Evolutionary conservation across 2,329 filamentous ascomycete species (phyloP), one percentile per base, ranked within the genome.

Genomic region (Fusarium sp.): DNA sequence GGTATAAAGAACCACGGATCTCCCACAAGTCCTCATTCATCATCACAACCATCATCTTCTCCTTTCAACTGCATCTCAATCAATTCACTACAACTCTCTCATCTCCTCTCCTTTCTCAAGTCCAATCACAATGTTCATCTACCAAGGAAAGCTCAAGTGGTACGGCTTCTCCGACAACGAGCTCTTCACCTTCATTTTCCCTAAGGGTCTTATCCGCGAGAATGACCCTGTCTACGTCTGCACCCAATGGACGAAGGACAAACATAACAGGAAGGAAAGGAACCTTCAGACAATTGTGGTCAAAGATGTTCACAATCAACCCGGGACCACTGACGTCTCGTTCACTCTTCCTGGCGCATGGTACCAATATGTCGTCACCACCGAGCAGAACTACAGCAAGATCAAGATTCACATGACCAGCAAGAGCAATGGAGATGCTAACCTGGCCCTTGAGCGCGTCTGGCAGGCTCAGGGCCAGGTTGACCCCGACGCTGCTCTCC

Each of bases 341-440:
- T 51, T 51, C 25, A 51, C 0, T 0, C 48, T 51, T 2, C 1
- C 48, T 0, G 48, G 48, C 0, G 0, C 48, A 0, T 8, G 3
- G 2, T 50, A 31, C 13, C 31, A 0, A 11, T 25, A 15, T 31
- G 17, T 0, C 0, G 5, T 51, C 1, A 51, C 48, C 36, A 51
- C 48, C 11, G 21, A 51, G 36, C 48, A 51, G 25, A 51, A 42
- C 15, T 51, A 42, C 6, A 0, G 0, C 25, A 51, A 51, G 25
- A 9, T 51, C 48, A 41, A 41, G 14, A 36, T 42, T 0, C 1
- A 2, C 3, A 29, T 50, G 13, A 33, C 0, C 4, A 23, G 21
- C 7, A 0, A 4, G 2, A 25, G 25, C 6, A 17, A 31, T 3
- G 29, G 29, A 2, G 29, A 31, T 4, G 13, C 11, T 13, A 11